A percentile compares a stretch with the other conserved stretches of the same genome.
phyloP scores from a whole-genome alignment of 371 early-diverging fungal genomes.

The Nematocida major region DNA sequence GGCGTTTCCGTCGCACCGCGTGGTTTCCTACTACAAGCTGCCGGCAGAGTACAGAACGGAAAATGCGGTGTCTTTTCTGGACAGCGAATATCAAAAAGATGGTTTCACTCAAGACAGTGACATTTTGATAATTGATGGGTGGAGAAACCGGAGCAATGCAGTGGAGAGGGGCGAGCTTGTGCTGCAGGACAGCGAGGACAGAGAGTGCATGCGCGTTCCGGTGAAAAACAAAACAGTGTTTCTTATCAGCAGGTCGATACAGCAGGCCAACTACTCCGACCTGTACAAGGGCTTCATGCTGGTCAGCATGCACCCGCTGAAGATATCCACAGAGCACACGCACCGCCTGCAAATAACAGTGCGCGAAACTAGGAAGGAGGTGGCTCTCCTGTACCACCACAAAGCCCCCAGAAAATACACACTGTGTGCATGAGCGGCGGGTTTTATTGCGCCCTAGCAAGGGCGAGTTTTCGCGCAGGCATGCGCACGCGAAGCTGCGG shows the following conservation, averaged over 20 bases:
- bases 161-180: neutral
- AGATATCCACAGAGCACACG: neutral
- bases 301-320: neutral
- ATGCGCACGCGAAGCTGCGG: no score
- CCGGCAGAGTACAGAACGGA: slow-evolving; percentile 4
- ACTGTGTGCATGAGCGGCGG: neutral
- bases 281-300: slow-evolving; percentile 5
- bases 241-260: slow-evolving; percentile 28
- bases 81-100: neutral
- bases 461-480: no score
- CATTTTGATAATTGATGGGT: slow-evolving; percentile 31
- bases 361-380: neutral
- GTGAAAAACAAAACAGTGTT: neutral
- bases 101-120: neutral
- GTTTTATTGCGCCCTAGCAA: no score
- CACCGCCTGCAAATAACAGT: neutral
- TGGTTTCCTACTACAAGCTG: slow-evolving; percentile 11
- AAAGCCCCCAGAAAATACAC: neutral
- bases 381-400: neutral
- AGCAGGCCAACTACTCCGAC: slow-evolving; percentile 5
- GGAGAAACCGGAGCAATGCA: neutral
- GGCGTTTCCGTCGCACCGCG: neutral
- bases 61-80: neutral
- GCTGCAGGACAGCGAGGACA: neutral
- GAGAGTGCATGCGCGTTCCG: neutral